A percentile compares a stretch with the other conserved stretches of the same genome.
Evolutionary conservation across 371 early-diverging fungal species (phyloP).

Genomic region (Funneliformis caledonium): DNA sequence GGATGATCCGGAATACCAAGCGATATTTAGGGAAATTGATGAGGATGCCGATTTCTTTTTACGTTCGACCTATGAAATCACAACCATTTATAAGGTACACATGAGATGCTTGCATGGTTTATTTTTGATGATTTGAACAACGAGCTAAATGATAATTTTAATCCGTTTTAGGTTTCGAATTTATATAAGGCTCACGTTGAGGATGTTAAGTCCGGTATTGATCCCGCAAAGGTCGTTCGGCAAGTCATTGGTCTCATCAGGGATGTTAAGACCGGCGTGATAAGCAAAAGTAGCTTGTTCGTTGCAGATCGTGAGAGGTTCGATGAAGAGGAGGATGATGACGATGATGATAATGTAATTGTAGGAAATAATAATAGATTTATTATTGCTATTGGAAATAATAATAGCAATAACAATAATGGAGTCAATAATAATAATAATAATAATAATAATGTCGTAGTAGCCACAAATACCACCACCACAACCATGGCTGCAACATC

Average conservation of each 20-base stretch:
- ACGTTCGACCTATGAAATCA: constrained; percentile 34
- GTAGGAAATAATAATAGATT: not conserved
- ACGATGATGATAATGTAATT: constrained; percentile 12
- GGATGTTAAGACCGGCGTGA: constrained; percentile 39
- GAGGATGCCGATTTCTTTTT: constrained; percentile 40
- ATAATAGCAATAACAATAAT: not conserved
- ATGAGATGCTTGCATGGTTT: not conserved
- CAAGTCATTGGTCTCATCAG: constrained; percentile 39
- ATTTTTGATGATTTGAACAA: not conserved
- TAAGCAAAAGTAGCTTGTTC: constrained; percentile 40
- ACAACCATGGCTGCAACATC: not conserved
- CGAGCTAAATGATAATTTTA: not conserved
- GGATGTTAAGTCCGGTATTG: constrained; percentile 33
- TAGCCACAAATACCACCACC: not conserved
- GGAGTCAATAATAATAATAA: too few relatives aligned
- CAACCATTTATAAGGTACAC: constrained; percentile 36
- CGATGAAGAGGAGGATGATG: constrained; percentile 37
- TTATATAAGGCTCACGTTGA: constrained; percentile 38
- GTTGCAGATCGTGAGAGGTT: constrained; percentile 40
- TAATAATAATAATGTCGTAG: not conserved
- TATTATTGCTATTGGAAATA: not conserved
- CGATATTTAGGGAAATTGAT: constrained; percentile 33
- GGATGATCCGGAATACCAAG: constrained; percentile 31
- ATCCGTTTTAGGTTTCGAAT: constrained; percentile 27
- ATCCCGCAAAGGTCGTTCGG: constrained; percentile 31